Percentiles rank a stretch among this genome's conserved stretches.
phyloP scores from a whole-genome alignment of 23 red algal species.

The Agarophyton chilense region DNA sequence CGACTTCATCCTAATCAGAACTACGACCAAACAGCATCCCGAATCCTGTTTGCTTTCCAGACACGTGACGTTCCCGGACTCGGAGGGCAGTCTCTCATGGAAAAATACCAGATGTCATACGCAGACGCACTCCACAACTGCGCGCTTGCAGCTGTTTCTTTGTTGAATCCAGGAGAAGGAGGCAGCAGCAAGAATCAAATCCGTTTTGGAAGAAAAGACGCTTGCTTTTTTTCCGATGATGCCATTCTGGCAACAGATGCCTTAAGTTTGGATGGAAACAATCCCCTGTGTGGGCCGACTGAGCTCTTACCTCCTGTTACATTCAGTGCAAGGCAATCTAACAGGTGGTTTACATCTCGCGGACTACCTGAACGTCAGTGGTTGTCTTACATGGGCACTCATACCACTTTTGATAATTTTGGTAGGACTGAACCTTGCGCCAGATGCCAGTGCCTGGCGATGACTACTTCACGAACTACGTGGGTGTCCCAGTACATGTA shows the following conservation, averaged over 20 bases:
- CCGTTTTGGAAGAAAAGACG: constrained; percentile 8
- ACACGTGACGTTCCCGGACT: background rate
- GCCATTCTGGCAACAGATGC: background rate
- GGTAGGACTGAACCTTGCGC: background rate
- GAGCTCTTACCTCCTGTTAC: constrained; percentile 2
- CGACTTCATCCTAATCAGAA: constrained; percentile 7
- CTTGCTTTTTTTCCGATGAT: constrained; percentile 5
- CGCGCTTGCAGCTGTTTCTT: background rate
- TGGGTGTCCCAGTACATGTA: background rate
- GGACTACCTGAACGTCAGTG: background rate
- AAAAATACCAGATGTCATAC: background rate
- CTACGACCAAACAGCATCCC: constrained; percentile 8
- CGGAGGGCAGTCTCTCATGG: background rate
- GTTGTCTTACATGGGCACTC: background rate
- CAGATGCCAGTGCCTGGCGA: background rate
- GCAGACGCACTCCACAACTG: constrained; percentile 5
- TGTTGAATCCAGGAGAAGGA: background rate
- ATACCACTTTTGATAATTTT: constrained; percentile 12
- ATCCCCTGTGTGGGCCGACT: background rate
- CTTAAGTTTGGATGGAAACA: background rate
- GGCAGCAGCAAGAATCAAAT: background rate
- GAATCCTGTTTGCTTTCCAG: constrained; percentile 1
- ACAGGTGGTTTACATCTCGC: background rate
- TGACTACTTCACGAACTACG: constrained; percentile 10
- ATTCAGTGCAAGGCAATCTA: background rate